Base-by-base conservation (phyloP, 192 early-diverging fungal species). In the Coemansia sp. region DNA sequence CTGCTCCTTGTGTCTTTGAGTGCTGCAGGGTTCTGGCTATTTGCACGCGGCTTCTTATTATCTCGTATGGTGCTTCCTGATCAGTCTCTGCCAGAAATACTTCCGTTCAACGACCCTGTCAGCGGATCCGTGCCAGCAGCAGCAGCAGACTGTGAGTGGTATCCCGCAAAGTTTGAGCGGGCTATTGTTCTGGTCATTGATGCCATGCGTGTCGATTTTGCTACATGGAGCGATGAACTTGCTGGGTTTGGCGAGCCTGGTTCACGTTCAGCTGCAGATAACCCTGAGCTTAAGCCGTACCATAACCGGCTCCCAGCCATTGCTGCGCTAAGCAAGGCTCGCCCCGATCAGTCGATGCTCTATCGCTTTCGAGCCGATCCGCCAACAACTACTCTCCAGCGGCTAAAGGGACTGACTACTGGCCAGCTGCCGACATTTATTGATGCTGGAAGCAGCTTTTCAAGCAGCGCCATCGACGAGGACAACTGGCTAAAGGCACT, bases 381-480 rank as follows among this genome's bases (percentile, higher is more conserved):
- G 12, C 89, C 90, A 15, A 92, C 89, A 0, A 88, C 89, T 0
- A 92, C 89, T 2, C 78, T 92, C 50, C 90, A 89, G 57, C 76
- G 90, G 14, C 85, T 92, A 10, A 92, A 92, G 62, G 90, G 84
- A 0, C 64, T 92, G 9, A 89, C 87, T 0, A 92, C 90, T 6
- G 90, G 90, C 0, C 83, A 87, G 28, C 78, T 92, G 20, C 90
- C 90, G 2, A 88, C 88, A 14, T 90, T 92, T 52, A 69, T 90
- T 55, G 90, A 92, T 52, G 87, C 88, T 4, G 87, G 88, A 8
- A 69, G 86, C 45, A 92, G 90, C 60, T 90, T 92, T 77, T 87
- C 87, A 2, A 89, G 88, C 39, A 84, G 84, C 6, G 86, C 85
- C 28, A 87, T 87, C 21, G 81, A 80, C 51, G 86, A 90, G 48